Conservation (phyloP, 1,139 yeast genomes). For the Pichia sorboxylosa region DNA sequence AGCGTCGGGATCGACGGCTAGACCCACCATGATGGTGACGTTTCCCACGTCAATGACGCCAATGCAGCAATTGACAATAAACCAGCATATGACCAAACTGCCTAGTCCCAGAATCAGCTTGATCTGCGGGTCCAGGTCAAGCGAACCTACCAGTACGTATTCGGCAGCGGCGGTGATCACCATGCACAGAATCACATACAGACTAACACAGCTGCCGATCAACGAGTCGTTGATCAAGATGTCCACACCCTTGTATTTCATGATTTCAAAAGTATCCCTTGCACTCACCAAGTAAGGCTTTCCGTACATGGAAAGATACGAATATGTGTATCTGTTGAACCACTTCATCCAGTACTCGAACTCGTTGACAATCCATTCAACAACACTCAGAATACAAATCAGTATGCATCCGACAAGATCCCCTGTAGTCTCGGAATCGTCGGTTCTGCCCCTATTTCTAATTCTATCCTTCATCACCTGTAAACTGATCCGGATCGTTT, state of each 20-base stretch:
- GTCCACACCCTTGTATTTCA: constrained; percentile 73
- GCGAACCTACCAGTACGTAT: constrained; percentile 1
- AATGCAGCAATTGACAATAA: constrained; percentile 62
- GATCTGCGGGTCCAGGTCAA: constrained; percentile 57
- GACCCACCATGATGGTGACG: constrained; percentile 75
- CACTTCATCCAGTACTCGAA: constrained; percentile 74
- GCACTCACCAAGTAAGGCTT: constrained; percentile 66
- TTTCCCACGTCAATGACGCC: constrained; percentile 67
- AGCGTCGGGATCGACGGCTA: constrained; percentile 80
- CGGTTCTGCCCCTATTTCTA: constrained; percentile 3
- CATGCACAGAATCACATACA: constrained; percentile 66
- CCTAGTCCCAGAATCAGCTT: constrained; percentile 71
- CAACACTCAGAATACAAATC: constrained; percentile 25
- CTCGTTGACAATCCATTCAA: constrained; percentile 49
- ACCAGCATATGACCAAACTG: constrained; percentile 64
- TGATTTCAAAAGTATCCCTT: constrained; percentile 68
- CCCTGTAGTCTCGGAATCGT: constrained; percentile 1
- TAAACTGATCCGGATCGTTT: constrained; percentile 23
- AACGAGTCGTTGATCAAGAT: constrained; percentile 78
- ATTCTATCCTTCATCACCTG: constrained; percentile 16
- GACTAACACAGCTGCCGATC: constrained; percentile 64
- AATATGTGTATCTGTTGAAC: constrained; percentile 85
- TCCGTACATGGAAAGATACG: constrained; percentile 81
- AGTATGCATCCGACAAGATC: constrained; percentile 14
- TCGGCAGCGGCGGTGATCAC: constrained; percentile 29